These are phyloP conservation scores for Penicillium sp. DNA, from an alignment of 2,329 filamentous ascomycete genomes.

Conservation along the genomic window DNA sequence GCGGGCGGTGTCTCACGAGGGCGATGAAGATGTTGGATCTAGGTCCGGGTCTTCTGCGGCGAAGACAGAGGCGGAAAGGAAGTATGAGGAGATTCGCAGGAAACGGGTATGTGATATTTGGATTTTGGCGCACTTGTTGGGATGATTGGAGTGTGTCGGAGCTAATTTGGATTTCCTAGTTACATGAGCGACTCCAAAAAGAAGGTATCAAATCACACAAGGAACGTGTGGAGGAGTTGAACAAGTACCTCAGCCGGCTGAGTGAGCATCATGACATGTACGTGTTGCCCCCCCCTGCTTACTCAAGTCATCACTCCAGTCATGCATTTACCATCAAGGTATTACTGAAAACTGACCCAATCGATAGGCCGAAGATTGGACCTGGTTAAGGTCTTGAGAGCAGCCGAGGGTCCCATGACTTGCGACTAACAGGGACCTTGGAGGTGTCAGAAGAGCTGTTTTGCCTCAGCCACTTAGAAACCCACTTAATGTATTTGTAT, in stretches of 20 bases:
- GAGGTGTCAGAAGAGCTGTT: neutral
- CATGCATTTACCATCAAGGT: neutral
- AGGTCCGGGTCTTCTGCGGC: slow-evolving; percentile 29
- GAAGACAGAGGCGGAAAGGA: slow-evolving; percentile 84
- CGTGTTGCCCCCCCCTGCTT: slow-evolving; percentile 22
- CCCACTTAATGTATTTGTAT: slow-evolving; percentile 8
- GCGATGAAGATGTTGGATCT: slow-evolving; percentile 14
- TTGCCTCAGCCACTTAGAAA: neutral
- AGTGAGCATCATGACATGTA: slow-evolving; percentile 98
- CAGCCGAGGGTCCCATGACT: neutral
- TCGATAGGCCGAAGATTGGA: slow-evolving; percentile 45
- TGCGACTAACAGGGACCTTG: neutral
- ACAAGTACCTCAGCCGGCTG: slow-evolving; percentile 86
- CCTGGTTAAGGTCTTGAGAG: slow-evolving; percentile 38
- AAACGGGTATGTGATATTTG: slow-evolving; percentile 66
- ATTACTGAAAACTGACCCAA: slow-evolving; percentile 18
- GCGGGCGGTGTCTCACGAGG: slow-evolving; percentile 4
- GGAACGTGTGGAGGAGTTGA: slow-evolving; percentile 92
- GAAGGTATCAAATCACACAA: slow-evolving; percentile 97
- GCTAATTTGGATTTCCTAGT: slow-evolving; percentile 51
- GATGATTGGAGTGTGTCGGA: no score
- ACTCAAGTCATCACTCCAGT: neutral
- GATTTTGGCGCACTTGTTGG: no score
- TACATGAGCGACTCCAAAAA: slow-evolving; percentile 78
- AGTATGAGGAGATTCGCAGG: slow-evolving; percentile 77